A percentile compares a stretch with the other conserved stretches of the same genome.
Evolutionary conservation across 2,329 filamentous ascomycete species (phyloP).

Genomic region (Aureobasidium sp.): DNA sequence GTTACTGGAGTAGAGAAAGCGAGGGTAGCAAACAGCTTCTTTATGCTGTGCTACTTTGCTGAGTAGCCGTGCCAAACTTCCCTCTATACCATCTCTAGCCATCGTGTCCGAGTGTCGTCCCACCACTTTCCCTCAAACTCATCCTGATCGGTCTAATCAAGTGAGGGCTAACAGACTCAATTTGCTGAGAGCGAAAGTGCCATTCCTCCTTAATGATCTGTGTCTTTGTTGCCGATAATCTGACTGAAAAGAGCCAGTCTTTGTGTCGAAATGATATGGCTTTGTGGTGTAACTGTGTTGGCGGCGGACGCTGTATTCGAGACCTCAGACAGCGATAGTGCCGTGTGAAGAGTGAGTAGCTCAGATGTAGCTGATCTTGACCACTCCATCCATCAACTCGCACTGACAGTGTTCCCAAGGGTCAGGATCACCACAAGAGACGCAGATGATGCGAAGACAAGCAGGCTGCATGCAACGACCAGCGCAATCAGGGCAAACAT

Average conservation of each 20-base stretch:
- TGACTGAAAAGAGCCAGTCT: no score
- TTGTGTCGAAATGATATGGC: no score
- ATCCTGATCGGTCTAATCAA: neutral
- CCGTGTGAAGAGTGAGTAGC: neutral
- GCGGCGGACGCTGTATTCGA: no score
- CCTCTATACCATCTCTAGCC: no score
- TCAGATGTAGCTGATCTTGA: neutral
- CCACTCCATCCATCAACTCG: neutral
- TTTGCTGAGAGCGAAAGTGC: no score
- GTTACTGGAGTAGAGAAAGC: no score
- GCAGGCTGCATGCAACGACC: slow-evolving; percentile 1
- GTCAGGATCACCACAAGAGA: neutral
- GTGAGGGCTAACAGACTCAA: neutral
- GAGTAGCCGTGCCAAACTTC: no score
- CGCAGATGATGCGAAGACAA: slow-evolving; percentile 2
- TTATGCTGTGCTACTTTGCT: no score
- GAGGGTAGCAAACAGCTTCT: no score
- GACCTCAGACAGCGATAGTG: no score
- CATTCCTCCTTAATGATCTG: neutral
- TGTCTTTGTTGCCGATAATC: neutral
- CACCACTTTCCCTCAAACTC: neutral
- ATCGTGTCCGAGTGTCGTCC: no score
- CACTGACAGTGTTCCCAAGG: slow-evolving; percentile 2
- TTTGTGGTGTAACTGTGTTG: no score
- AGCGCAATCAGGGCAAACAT: slow-evolving; percentile 16